Evolutionary conservation across 306 rosid species (phyloP), one percentile per base, ranked within the genome.

Genomic region (Prunus dulcis): DNA sequence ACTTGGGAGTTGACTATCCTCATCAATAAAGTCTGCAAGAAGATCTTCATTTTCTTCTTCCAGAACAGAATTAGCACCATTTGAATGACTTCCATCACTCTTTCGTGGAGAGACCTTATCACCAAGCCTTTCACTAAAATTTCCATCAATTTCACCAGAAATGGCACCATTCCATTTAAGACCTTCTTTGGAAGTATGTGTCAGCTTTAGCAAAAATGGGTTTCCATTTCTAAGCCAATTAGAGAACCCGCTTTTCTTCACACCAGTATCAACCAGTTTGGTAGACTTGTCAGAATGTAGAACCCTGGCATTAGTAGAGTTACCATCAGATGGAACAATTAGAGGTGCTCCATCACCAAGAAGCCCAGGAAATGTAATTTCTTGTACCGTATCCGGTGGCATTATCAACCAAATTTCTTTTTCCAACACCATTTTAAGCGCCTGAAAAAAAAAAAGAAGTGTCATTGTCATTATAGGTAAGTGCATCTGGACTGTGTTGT

Each of bases 1-100:
- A 87, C 99, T 96, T 19, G 99, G 99, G 52, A 96, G 92, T 82
- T 96, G 99, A 87, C 98, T 96, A 79, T 96, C 99, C 86, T 96
- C 99, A 82, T 96, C 99, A 64, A 96, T 96, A 68, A 96, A 96
- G 82, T 96, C 99, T n/a, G 99, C 99, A 76, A 92, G 91, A 87
- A 96, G 98, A 84, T 96, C 98, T 85, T 96, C 99, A 81, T 89
- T 83, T 87, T 96, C 99, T 63, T 92, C 98, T 79, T 96, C 99
- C 30, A 76, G 71, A 82, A 81, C 79, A 79, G 93, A 86, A 79
- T 82, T 79, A 70, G 87, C 73, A 77, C 93, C 96, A 86, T 89
- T 89, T 12, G 67, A 78, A 67, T 84, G 83, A 74, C 78, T 78
- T 64, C 81, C 72, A 76, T 80, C 84, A 67, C 83, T 84, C 74